phyloP scores from a whole-genome alignment of 768 basidiomycete species.

The Naganishia randhawae region DNA sequence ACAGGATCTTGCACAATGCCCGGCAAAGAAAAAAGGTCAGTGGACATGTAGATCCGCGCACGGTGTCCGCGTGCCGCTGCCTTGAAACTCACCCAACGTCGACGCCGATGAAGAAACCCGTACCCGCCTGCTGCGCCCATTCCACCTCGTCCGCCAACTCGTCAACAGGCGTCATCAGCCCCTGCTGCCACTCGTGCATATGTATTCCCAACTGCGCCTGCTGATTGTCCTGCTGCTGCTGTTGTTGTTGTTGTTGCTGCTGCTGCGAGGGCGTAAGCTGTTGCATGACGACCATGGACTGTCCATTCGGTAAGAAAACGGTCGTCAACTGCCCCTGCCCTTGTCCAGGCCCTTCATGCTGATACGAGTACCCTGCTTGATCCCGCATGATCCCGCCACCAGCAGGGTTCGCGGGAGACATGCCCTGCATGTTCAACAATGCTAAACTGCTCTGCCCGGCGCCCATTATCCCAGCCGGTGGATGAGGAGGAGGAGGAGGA shows the following conservation, averaged over 20 bases:
- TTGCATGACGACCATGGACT: constrained; percentile 1
- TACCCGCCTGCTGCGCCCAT: not conserved
- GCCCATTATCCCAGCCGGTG: not conserved
- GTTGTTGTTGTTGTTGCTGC: not conserved
- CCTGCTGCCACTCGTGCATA: constrained; percentile 14
- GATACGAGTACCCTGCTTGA: not conserved
- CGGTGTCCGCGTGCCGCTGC: too few species aligned
- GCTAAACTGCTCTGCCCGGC: constrained; percentile 1
- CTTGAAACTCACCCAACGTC: constrained; percentile 12
- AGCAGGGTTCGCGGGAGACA: constrained; percentile 2
- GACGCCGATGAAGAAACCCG: too few species aligned
- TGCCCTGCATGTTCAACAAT: constrained; percentile 14
- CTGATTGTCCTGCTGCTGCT: not conserved
- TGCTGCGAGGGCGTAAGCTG: not conserved
- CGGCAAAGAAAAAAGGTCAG: too few species aligned
- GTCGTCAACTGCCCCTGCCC: not conserved
- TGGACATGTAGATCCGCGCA: too few species aligned
- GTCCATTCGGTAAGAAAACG: constrained; percentile 7
- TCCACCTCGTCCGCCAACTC: not conserved
- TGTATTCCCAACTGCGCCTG: not conserved
- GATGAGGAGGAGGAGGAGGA: not conserved
- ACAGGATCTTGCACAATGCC: too few species aligned
- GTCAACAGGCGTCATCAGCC: not conserved
- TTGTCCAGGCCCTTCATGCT: too few species aligned
- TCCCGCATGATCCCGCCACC: not conserved